phyloP scores from a whole-genome alignment of 768 basidiomycete species.

The Coprinellus micaceus region DNA sequence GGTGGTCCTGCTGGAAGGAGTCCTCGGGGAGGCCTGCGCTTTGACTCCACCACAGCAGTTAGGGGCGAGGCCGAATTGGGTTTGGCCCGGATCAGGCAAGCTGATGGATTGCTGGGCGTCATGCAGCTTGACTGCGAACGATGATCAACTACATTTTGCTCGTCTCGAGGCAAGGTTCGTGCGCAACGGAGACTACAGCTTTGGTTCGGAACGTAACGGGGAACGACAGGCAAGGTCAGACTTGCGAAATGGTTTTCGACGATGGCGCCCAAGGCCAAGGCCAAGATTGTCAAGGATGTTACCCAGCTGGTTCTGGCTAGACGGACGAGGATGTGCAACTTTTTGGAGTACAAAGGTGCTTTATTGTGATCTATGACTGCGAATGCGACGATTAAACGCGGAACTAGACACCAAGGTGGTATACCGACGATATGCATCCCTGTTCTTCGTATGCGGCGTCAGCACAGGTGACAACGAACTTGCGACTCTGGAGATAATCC shows the following conservation, averaged over 20 bases:
- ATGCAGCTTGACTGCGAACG: neutral
- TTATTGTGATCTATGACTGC: constrained; percentile 7
- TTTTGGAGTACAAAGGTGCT: constrained; percentile 96
- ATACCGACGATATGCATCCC: constrained; percentile 92
- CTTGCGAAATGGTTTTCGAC: constrained; percentile 99
- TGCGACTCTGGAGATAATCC: constrained; percentile 90
- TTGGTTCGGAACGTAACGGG: neutral
- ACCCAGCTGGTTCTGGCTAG: constrained; percentile 95
- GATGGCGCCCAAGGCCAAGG: constrained; percentile 83
- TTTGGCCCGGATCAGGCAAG: neutral
- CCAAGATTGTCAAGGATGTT: constrained; percentile 98
- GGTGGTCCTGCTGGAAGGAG: too few relatives aligned
- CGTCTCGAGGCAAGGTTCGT: constrained; percentile 88
- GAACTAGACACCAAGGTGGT: constrained; percentile 78
- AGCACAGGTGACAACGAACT: constrained; percentile 88
- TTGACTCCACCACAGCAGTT: neutral
- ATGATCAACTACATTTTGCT: constrained; percentile 99
- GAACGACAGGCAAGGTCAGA: constrained; percentile 82
- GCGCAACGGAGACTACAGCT: constrained; percentile 13
- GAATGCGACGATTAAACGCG: neutral
- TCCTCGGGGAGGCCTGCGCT: neutral
- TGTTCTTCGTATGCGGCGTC: constrained; percentile 95
- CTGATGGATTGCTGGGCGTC: constrained; percentile 19
- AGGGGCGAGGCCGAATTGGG: neutral
- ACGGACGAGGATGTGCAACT: constrained; percentile 97